phyloP scores from a whole-genome alignment of 1,139 yeast genomes.

The Blastobotrys illinoisensis region DNA sequence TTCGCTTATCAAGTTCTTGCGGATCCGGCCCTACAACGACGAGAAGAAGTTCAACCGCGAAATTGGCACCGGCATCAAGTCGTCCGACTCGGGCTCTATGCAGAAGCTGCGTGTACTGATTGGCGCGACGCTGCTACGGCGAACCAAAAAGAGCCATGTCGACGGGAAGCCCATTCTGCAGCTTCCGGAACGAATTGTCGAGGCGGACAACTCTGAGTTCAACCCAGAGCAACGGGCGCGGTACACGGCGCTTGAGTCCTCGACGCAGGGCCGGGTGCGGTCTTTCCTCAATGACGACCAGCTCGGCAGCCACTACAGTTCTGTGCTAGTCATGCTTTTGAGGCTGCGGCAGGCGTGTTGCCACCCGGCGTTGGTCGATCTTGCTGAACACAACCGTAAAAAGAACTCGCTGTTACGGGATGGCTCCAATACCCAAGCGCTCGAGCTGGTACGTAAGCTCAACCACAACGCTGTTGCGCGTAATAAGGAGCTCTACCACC shows the following conservation, averaged over 20 bases:
- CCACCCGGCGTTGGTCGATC: constrained; percentile 68
- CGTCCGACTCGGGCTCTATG: constrained; percentile 38
- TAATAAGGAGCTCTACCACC: constrained; percentile 8
- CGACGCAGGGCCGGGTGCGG: constrained; percentile 53
- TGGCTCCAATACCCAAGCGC: constrained; percentile 13
- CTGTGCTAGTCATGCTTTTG: constrained; percentile 65
- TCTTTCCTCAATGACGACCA: constrained; percentile 39
- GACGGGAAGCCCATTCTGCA: constrained; percentile 71
- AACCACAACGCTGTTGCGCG: constrained; percentile 17
- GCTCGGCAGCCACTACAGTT: constrained; percentile 41
- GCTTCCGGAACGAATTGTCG: constrained; percentile 61
- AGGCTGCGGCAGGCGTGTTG: constrained; percentile 89
- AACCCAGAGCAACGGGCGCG: constrained; percentile 47
- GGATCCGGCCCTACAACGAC: constrained; percentile 46
- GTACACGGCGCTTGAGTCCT: constrained; percentile 53
- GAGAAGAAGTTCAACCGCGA: constrained; percentile 52
- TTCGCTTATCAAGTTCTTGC: constrained; percentile 68
- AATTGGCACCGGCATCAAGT: constrained; percentile 54
- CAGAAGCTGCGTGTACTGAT: constrained; percentile 66
- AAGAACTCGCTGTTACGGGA: constrained; percentile 29
- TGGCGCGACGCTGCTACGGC: constrained; percentile 69
- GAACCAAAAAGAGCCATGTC: constrained; percentile 67
- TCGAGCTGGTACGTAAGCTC: constrained; percentile 19
- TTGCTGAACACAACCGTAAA: constrained; percentile 44
- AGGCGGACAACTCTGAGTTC: constrained; percentile 47